Evolutionary conservation across 2,329 filamentous ascomycete genomes (phyloP).

Genomic region (Neofusicoccum kwambonambiense): DNA sequence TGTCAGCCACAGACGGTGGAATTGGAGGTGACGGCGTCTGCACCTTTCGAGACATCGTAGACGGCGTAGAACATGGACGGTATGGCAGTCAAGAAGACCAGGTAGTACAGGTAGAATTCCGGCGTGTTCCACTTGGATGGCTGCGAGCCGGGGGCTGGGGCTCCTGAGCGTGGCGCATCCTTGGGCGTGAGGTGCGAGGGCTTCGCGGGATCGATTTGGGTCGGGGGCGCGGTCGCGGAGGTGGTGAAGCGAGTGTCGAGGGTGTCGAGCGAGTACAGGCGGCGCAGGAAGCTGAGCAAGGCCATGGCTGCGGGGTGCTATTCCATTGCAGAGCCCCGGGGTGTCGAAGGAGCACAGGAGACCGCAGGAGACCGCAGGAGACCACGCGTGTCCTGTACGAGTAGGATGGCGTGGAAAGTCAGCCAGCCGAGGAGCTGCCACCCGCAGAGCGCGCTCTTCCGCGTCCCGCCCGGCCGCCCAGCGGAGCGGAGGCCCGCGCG

Average conservation of each 20-base stretch:
- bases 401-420: not conserved
- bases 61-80: slow-evolving; percentile 91
- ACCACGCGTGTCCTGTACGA: not conserved
- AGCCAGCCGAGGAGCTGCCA: not conserved
- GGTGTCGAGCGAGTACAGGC: slow-evolving; percentile 64
- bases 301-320: slow-evolving; percentile 36
- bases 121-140: slow-evolving; percentile 79
- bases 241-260: slow-evolving; percentile 72
- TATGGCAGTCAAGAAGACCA: slow-evolving; percentile 64
- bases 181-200: slow-evolving; percentile 21
- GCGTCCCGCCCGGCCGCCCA: not conserved
- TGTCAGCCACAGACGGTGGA: slow-evolving; percentile 4
- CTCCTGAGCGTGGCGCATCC: slow-evolving; percentile 39
- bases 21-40: not conserved
- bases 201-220: slow-evolving; percentile 35
- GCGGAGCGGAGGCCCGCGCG: slow-evolving; percentile 6
- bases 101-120: slow-evolving; percentile 82
- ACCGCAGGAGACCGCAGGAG: not conserved
- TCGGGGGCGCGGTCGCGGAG: slow-evolving; percentile 64
- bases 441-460: not conserved
- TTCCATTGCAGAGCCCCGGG: not conserved
- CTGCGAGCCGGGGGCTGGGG: slow-evolving; percentile 29
- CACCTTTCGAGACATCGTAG: slow-evolving; percentile 81
- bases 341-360: not conserved
- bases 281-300: slow-evolving; percentile 48